These are phyloP conservation scores for Agastache rugosa DNA, from an alignment of 257 asterid genomes.

Conservation along the genomic window DNA sequence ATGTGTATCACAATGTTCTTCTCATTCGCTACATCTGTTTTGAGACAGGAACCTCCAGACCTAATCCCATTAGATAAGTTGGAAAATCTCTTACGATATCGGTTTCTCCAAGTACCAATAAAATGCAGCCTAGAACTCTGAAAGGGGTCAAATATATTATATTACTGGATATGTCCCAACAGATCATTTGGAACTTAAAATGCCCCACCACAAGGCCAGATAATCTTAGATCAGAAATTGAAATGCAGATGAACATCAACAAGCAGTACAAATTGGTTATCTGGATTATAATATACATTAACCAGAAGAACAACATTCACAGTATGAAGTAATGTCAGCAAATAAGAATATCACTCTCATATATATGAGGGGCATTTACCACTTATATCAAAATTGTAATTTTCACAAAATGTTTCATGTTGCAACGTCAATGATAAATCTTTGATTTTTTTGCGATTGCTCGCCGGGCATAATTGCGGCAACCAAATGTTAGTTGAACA, in stretches of 20 bases:
- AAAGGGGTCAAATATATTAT: slow-evolving; percentile 35
- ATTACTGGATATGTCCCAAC: background rate
- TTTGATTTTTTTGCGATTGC: background rate
- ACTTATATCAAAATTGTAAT: too few relatives aligned
- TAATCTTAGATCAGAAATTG: background rate
- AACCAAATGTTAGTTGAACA: background rate
- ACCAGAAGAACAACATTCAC: slow-evolving; percentile 10
- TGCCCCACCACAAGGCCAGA: background rate
- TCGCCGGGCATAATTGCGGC: background rate
- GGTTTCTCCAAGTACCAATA: slow-evolving; percentile 97
- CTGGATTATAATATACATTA: background rate
- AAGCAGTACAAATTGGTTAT: slow-evolving; percentile 6
- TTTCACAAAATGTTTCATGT: too few relatives aligned
- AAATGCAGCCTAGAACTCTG: slow-evolving; percentile 98
- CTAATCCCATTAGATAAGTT: slow-evolving; percentile 49
- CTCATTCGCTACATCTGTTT: slow-evolving; percentile 45
- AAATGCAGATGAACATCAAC: background rate
- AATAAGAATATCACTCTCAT: background rate
- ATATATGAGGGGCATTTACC: background rate
- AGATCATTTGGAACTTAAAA: slow-evolving; percentile 4
- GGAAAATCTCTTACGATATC: slow-evolving; percentile 85
- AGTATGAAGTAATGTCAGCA: background rate
- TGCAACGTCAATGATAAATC: background rate
- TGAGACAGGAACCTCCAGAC: slow-evolving; percentile 41
- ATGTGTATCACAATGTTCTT: slow-evolving; percentile 69